Percentiles rank a stretch among this genome's conserved stretches.
Evolutionary conservation across 768 basidiomycete genomes (phyloP).

Genomic region (Lepiota brunneoincarnata): DNA sequence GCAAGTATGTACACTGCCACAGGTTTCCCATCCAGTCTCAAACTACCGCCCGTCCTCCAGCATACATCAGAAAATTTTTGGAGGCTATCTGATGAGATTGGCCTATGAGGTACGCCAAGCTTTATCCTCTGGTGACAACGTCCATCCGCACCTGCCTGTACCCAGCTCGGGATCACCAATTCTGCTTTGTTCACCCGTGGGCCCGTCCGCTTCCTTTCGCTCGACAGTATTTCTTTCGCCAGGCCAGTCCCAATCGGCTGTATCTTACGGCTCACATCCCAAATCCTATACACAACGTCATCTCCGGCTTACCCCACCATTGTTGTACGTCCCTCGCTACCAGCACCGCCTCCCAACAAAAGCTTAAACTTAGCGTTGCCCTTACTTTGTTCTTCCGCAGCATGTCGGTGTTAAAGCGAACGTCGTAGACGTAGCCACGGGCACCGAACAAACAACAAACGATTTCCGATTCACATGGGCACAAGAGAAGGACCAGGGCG

Average conservation of each 20-base stretch:
- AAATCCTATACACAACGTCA: conserved; percentile 59
- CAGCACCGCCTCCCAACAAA: not conserved
- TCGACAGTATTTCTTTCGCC: conserved; percentile 78
- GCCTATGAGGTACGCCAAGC: conserved; percentile 58
- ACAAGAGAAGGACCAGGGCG: conserved; percentile 34
- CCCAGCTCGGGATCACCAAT: conserved; percentile 71
- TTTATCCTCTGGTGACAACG: not conserved
- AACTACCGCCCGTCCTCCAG: conserved; percentile 29
- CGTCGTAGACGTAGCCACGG: conserved; percentile 67
- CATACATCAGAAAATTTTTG: conserved; percentile 82
- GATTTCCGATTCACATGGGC: conserved; percentile 79
- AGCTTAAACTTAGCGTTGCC: not conserved
- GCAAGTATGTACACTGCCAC: conserved; percentile 52
- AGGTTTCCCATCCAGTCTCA: not conserved
- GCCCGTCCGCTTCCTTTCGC: conserved; percentile 67
- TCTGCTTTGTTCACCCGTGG: conserved; percentile 66
- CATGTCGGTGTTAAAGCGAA: conserved; percentile 72
- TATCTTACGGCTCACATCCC: conserved; percentile 70
- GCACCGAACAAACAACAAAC: conserved; percentile 64
- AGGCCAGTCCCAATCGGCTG: conserved; percentile 84
- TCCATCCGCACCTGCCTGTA: not conserved
- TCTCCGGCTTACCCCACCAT: conserved; percentile 50
- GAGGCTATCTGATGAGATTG: conserved; percentile 65
- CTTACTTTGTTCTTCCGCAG: conserved; percentile 30
- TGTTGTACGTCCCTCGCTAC: conserved; percentile 46